phyloP scores from a whole-genome alignment of 345 rosid genomes.

The Salix purpurea region DNA sequence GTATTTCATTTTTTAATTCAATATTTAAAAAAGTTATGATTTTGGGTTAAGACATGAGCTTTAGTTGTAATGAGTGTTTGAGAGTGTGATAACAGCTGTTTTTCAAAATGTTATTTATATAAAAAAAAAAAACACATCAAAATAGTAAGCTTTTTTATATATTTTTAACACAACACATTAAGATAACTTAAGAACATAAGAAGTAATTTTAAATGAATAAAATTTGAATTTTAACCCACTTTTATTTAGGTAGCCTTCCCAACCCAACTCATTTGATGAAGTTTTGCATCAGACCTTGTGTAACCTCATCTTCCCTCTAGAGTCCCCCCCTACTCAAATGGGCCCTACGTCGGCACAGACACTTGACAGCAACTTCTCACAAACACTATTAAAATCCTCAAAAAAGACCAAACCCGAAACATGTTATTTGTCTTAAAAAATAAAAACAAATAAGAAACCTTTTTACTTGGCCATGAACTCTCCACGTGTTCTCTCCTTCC shows the following conservation, averaged over 20 bases:
- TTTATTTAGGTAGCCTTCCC: neutral
- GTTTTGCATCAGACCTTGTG: neutral
- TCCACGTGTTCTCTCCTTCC: constrained; percentile 36
- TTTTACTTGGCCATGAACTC: constrained; percentile 24
- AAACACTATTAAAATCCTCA: constrained; percentile 16
- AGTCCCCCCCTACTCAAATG: neutral
- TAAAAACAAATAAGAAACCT: neutral
- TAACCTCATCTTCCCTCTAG: neutral
- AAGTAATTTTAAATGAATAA: too few species aligned
- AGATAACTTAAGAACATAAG: too few species aligned
- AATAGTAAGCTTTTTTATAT: too few species aligned
- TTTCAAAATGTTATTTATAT: too few species aligned
- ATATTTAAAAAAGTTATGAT: too few species aligned
- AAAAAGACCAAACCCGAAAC: neutral
- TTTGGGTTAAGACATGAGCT: too few species aligned
- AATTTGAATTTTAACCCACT: too few species aligned
- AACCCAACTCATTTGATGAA: neutral
- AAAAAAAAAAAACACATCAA: too few species aligned
- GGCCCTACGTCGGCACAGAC: constrained; percentile 55
- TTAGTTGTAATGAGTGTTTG: too few species aligned
- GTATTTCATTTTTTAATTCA: too few species aligned
- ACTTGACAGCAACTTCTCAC: constrained; percentile 21
- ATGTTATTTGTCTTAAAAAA: neutral
- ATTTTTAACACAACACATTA: too few species aligned
- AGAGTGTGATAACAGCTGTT: too few species aligned